Evolutionary conservation across 805 yeast species (phyloP).

Genomic region (Kuraishia ogatae): DNA sequence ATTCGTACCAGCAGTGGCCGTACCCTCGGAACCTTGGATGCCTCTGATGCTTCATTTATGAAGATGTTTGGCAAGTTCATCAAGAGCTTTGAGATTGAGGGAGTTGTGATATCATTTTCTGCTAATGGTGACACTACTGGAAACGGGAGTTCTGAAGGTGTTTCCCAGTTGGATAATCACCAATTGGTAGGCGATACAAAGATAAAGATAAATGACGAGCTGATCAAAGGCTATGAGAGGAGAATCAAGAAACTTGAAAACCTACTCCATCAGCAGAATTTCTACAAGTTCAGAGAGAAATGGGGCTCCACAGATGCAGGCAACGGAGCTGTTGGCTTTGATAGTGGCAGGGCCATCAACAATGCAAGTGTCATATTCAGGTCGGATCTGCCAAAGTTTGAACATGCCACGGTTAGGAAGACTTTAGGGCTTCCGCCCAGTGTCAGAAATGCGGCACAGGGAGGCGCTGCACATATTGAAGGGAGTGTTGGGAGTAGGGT

Average conservation of each 20-base stretch:
- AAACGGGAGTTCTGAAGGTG: background rate
- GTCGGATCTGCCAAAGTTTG: background rate
- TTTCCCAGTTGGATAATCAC: background rate
- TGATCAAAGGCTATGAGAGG: conserved; percentile 54
- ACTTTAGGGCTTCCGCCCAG: background rate
- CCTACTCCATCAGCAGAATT: conserved; percentile 65
- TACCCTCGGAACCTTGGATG: conserved; percentile 22
- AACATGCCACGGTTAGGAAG: background rate
- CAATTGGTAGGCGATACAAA: background rate
- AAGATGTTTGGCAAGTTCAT: conserved; percentile 33
- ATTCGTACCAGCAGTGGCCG: conserved; percentile 9
- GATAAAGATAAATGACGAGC: conserved; percentile 19
- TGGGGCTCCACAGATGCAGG: conserved; percentile 10
- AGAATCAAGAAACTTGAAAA: conserved; percentile 74
- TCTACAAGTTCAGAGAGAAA: conserved; percentile 36
- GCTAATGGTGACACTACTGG: background rate
- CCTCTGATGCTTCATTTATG: conserved; percentile 22
- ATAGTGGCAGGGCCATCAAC: background rate
- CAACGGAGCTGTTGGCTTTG: background rate
- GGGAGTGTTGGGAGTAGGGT: conserved; percentile 12
- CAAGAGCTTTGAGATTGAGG: conserved; percentile 33
- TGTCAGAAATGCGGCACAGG: background rate
- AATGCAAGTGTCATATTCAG: background rate
- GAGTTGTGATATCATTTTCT: conserved; percentile 4
- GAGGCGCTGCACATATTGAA: background rate